phyloP scores from a whole-genome alignment of 116 monocot genomes.

The Cymodocea nodosa region DNA sequence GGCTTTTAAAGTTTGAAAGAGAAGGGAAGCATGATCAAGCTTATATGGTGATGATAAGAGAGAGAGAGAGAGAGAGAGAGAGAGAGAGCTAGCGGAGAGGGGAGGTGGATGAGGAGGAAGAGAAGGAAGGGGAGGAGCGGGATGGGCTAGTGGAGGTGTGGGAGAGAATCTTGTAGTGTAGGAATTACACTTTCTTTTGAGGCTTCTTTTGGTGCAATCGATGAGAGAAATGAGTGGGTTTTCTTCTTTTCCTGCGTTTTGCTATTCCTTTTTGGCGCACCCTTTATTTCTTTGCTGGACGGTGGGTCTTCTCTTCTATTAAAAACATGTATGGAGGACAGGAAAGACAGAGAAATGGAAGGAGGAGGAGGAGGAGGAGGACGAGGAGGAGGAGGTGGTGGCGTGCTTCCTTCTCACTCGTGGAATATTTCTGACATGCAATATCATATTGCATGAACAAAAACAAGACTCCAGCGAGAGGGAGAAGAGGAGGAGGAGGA shows the following conservation, averaged over 20 bases:
- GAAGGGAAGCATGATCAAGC: too few species aligned
- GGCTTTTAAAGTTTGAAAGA: not conserved
- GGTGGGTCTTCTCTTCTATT: conserved; percentile 9
- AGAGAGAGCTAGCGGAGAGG: not conserved
- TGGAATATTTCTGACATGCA: conserved; percentile 9
- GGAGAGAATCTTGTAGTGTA: conserved; percentile 2
- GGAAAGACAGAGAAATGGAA: not conserved
- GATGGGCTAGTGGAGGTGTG: not conserved
- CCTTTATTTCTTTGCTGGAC: conserved; percentile 9
- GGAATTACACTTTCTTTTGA: conserved; percentile 7
- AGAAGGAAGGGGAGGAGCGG: conserved; percentile 3
- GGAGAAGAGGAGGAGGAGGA: not conserved
- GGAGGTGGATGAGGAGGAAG: not conserved
- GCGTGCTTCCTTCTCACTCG: conserved; percentile 3
- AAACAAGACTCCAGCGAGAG: not conserved
- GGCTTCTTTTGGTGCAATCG: conserved; percentile 21
- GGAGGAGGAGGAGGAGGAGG: not conserved
- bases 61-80: too few species aligned
- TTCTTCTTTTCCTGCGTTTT: conserved; percentile 8
- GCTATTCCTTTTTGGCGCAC: conserved; percentile 5
- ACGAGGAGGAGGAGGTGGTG: too few species aligned
- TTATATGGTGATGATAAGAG: too few species aligned
- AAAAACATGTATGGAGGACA: not conserved
- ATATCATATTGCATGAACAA: not conserved
- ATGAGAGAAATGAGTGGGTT: conserved; percentile 17